phyloP scores from a whole-genome alignment of 176 grass and related monocot genomes.

The Pharus latifolius region DNA sequence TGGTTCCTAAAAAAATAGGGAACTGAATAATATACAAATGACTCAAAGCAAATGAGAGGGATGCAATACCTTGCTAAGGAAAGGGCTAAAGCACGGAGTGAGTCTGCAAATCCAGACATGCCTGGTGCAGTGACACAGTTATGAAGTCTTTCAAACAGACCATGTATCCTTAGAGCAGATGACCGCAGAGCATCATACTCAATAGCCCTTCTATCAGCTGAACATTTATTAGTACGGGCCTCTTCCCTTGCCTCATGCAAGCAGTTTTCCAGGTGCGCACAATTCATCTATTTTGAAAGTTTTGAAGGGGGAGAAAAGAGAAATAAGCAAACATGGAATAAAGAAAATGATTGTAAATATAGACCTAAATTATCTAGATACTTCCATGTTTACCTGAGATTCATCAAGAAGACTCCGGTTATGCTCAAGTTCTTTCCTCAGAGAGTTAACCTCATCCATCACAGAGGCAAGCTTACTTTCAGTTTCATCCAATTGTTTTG shows the following conservation, averaged over 20 bases:
- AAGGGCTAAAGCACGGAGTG: constrained; percentile 64
- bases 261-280: constrained; percentile 89
- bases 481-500: constrained; percentile 50
- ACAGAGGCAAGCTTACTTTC: constrained; percentile 55
- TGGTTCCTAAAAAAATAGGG: neutral
- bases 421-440: constrained; percentile 70
- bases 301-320: neutral
- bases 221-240: constrained; percentile 82
- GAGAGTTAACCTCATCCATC: constrained; percentile 46
- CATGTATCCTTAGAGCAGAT: constrained; percentile 76
- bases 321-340: constrained; percentile 1
- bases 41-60: neutral
- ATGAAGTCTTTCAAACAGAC: constrained; percentile 79
- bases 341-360: neutral
- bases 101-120: constrained; percentile 59
- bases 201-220: constrained; percentile 86
- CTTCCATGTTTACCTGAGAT: constrained; percentile 59
- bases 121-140: constrained; percentile 46
- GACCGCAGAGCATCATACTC: constrained; percentile 77
- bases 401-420: constrained; percentile 70
- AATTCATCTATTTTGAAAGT: constrained; percentile 64
- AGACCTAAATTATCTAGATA: constrained; percentile 14
- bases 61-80: constrained; percentile 63
- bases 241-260: constrained; percentile 93
- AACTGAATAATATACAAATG: neutral